Evolutionary conservation across 495 filamentous ascomycete genomes (phyloP), one percentile per base, ranked within the genome.

Genomic region (Delitschia confertaspora): DNA sequence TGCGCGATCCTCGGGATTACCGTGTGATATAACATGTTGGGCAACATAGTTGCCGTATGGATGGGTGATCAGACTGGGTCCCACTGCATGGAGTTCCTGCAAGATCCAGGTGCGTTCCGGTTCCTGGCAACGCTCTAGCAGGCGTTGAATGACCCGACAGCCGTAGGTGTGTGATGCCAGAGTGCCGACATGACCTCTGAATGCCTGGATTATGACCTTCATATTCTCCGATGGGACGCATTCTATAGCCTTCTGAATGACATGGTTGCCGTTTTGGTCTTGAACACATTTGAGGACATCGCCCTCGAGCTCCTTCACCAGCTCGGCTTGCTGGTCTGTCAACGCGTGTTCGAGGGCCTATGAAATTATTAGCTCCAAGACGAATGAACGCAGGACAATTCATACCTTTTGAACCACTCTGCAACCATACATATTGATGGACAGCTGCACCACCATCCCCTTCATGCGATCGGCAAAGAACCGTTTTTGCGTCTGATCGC

Each of bases 1-100:
- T 1, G 68, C 71, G 14, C 83, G 78, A 51, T 95, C 88, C 35
- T 81, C 78, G 18, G 78, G 75, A 22, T 78, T 71, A 10, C 93
- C 93, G 47, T 86, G 78, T 39, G 83, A 73, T 41, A 98, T 89
- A 36, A 96, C 76, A 64, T 98, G 87, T 58, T 96, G 93, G 10
- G 83, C 85, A 23, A 98, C 91, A 60, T 98, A 98, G 65, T 98
- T 98, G 22, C 91, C 91, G 50, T 84, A 98, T 56, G 89, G 84
- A 55, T 98, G 87, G 2, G 80, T 74, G 38, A 96, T 83, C 24
- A 98, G 74, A 34, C 68, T 70, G 19, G 73, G 46, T 0, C 82
- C 80, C 56, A 79, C 85, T 5, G 64, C 65, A 53, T 93, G 84
- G 2, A 98, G 69, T 63, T 98, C 93, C 7, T 70, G 65, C 37